Evolutionary conservation across 495 filamentous ascomycete species (phyloP).

Genomic region (Collariella sp.): DNA sequence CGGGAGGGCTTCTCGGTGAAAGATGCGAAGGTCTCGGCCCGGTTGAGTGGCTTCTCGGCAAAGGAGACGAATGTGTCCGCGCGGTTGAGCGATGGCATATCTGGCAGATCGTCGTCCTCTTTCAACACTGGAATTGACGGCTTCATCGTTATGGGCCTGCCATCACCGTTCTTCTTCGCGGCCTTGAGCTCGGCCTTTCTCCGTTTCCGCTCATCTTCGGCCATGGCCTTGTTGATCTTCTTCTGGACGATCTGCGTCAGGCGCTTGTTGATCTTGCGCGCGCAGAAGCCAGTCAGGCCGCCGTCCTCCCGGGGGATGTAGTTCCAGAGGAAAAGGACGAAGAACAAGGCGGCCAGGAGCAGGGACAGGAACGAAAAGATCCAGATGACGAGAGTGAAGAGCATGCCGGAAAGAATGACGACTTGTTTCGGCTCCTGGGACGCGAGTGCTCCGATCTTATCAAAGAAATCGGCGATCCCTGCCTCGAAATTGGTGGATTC

Average conservation of each 20-base stretch:
- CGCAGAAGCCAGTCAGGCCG: conserved; percentile 75
- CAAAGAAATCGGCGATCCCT: conserved; percentile 56
- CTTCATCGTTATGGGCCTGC: conserved; percentile 45
- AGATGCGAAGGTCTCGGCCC: conserved; percentile 60
- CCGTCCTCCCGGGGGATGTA: conserved; percentile 73
- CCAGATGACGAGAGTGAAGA: conserved; percentile 88
- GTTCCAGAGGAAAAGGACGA: conserved; percentile 81
- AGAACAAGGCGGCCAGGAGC: conserved; percentile 61
- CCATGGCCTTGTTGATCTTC: conserved; percentile 79
- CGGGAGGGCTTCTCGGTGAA: conserved; percentile 53
- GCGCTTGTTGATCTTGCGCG: conserved; percentile 75
- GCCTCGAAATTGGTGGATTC: conserved; percentile 48
- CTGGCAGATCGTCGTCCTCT: conserved; percentile 46
- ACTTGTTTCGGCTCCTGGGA: conserved; percentile 64
- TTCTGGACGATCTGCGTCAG: conserved; percentile 68
- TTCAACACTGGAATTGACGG: conserved; percentile 49
- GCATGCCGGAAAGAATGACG: conserved; percentile 77
- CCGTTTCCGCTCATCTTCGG: conserved; percentile 55
- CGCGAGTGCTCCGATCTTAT: conserved; percentile 65
- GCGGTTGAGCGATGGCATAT: conserved; percentile 52
- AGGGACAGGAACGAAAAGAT: conserved; percentile 70
- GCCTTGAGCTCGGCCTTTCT: conserved; percentile 51
- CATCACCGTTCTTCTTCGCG: conserved; percentile 45
- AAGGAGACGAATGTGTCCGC: conserved; percentile 61
- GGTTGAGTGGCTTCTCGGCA: conserved; percentile 52